Evolutionary conservation across 371 early-diverging fungal species (phyloP), one percentile per base, ranked within the genome.

Genomic region (Polyrhizophydium stewartii): DNA sequence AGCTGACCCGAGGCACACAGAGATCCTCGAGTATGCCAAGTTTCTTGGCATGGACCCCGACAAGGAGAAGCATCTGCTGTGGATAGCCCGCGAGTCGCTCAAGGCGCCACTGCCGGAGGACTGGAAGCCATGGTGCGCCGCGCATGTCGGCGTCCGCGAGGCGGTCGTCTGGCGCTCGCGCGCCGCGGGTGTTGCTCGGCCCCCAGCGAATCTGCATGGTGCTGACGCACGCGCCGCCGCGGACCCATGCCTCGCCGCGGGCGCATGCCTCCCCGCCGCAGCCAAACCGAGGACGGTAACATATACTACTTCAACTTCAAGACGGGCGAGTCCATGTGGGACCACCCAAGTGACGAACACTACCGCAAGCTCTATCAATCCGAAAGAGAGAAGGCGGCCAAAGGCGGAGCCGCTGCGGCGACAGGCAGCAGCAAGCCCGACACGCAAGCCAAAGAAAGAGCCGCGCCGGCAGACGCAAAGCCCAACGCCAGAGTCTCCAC

Each of bases 341-440:
- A 82, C 49, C 85, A 84, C 57, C 85, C 85, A 9, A 83, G 83
- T 59, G 85, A 84, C 63, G 83, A 84, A 45, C 73, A 82, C 51
- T 84, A 77, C 59, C 40, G 70, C 22, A 70, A 75, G 24, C 61
- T 84, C 12, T 82, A 79, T 50, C 69, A 72, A 55, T 52, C 60
- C 21, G 81, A 82, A 61, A 74, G 73, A 63, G 67, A 58, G 32
- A 73, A 79, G 61, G 47, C 53, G 21, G n/a, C n/a, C n/a, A n/a
- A n/a, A n/a, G n/a, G n/a, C n/a, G n/a, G n/a, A n/a, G n/a, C n/a
- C n/a, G n/a, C n/a, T n/a, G n/a, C n/a, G n/a, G n/a, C n/a, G n/a
- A n/a, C n/a, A n/a, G n/a, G n/a, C n/a, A n/a, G n/a, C n/a, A n/a
- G n/a, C n/a, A n/a, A n/a, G n/a, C n/a, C n/a, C n/a, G n/a, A n/a